Evolutionary conservation across 2,329 filamentous ascomycete genomes (phyloP).

Genomic region (Tolypocladium tropicale): DNA sequence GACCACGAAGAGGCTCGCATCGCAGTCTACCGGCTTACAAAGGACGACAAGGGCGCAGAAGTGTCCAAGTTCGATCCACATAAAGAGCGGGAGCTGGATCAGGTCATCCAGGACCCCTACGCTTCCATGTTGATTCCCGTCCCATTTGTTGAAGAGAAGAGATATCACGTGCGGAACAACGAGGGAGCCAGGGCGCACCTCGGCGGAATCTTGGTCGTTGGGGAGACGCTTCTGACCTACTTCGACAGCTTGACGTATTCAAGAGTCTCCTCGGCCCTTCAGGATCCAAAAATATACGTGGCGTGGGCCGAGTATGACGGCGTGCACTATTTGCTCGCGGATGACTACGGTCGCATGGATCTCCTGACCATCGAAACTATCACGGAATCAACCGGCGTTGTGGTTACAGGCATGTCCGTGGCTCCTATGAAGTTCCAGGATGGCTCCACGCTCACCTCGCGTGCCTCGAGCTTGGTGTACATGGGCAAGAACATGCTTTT

Average conservation of each 20-base stretch:
- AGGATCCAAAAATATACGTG: constrained; percentile 77
- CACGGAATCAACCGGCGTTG: constrained; percentile 52
- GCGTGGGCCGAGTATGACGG: constrained; percentile 81
- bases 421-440: constrained; percentile 26
- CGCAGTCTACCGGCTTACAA: constrained; percentile 48
- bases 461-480: constrained; percentile 71
- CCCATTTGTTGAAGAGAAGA: constrained; percentile 44
- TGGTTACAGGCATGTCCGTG: constrained; percentile 65
- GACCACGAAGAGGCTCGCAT: constrained; percentile 44
- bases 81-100: constrained; percentile 44
- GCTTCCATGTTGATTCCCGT: constrained; percentile 55
- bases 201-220: constrained; percentile 64
- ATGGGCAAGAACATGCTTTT: constrained; percentile 66
- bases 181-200: constrained; percentile 44
- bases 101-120: constrained; percentile 43
- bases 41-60: constrained; percentile 45
- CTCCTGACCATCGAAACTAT: constrained; percentile 68
- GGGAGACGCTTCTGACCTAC: constrained; percentile 75
- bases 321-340: constrained; percentile 75
- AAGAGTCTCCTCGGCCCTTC: constrained; percentile 52
- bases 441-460: constrained; percentile 43
- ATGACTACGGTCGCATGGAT: constrained; percentile 81
- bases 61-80: constrained; percentile 44
- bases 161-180: constrained; percentile 48
- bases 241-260: constrained; percentile 68